These are phyloP conservation scores for Alternaria sp. DNA, from an alignment of 2,329 filamentous ascomycete species.

Conservation along the genomic window DNA sequence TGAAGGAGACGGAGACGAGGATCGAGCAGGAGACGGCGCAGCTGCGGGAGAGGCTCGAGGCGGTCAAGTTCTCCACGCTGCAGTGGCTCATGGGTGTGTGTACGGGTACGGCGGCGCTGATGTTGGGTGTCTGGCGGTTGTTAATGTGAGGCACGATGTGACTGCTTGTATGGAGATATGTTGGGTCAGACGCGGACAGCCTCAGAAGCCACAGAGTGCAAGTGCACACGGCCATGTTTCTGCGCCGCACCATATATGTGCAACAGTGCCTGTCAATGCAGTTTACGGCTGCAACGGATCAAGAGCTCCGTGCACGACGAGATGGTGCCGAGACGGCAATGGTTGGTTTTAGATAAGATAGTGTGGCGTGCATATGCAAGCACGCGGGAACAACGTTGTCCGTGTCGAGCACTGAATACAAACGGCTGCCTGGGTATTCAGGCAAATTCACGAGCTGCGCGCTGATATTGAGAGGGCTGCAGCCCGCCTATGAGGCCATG, in stretches of 20 bases:
- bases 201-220: not conserved
- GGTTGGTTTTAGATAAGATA: conserved; percentile 7
- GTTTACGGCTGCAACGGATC: conserved; percentile 13
- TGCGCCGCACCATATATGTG: conserved; percentile 25
- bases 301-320: conserved; percentile 21
- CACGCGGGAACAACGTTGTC: conserved; percentile 5
- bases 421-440: conserved; percentile 23
- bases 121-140: conserved; percentile 71
- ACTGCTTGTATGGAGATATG: not conserved
- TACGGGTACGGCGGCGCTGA: conserved; percentile 69
- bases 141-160: conserved; percentile 59
- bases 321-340: conserved; percentile 1
- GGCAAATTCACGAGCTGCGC: conserved; percentile 21
- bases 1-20: conserved; percentile 97
- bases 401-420: conserved; percentile 10
- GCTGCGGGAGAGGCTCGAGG: conserved; percentile 88
- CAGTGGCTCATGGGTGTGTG: conserved; percentile 93
- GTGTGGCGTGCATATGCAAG: conserved; percentile 15
- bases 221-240: conserved; percentile 5
- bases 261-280: conserved; percentile 27
- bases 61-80: conserved; percentile 96
- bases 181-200: not conserved
- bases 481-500: not conserved
- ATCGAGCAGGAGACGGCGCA: conserved; percentile 95
- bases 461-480: conserved; percentile 5